Evolutionary conservation across 139 green algal species (phyloP).

Genomic region (Chlamydomonas incerta): DNA sequence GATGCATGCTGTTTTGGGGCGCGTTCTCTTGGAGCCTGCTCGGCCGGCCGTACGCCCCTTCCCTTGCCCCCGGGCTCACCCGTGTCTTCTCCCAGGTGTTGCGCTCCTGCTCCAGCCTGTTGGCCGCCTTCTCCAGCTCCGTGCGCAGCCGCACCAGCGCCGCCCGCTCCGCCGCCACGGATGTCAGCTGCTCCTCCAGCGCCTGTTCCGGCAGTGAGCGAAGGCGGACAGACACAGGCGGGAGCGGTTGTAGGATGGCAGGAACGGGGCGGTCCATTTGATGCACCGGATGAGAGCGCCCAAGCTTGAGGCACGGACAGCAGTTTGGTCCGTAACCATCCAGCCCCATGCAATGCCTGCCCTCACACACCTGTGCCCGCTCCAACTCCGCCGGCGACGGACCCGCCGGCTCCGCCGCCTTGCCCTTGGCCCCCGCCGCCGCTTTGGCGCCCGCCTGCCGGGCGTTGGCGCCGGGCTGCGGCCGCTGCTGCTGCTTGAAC

Average conservation of each 20-base stretch:
- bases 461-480: neutral
- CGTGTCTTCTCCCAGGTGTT: constrained; percentile 70
- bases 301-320: too few relatives aligned
- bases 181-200: constrained; percentile 40
- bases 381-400: constrained; percentile 4
- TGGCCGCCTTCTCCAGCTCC: constrained; percentile 72
- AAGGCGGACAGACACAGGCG: too few relatives aligned
- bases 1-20: too few relatives aligned
- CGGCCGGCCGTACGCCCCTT: too few relatives aligned
- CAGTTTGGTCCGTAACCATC: too few relatives aligned
- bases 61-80: constrained; percentile 45
- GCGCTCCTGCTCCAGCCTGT: constrained; percentile 70
- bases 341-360: too few relatives aligned
- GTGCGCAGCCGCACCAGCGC: constrained; percentile 61
- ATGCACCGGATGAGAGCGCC: too few relatives aligned
- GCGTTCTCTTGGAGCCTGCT: too few relatives aligned
- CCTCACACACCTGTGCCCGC: constrained; percentile 25
- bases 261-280: too few relatives aligned
- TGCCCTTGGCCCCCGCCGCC: neutral
- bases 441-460: neutral
- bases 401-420: neutral
- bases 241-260: too few relatives aligned
- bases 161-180: constrained; percentile 52
- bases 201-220: too few relatives aligned
- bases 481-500: constrained; percentile 44